Conservation (phyloP, 192 early-diverging fungal genomes). For the Backusella morwellensis region DNA sequence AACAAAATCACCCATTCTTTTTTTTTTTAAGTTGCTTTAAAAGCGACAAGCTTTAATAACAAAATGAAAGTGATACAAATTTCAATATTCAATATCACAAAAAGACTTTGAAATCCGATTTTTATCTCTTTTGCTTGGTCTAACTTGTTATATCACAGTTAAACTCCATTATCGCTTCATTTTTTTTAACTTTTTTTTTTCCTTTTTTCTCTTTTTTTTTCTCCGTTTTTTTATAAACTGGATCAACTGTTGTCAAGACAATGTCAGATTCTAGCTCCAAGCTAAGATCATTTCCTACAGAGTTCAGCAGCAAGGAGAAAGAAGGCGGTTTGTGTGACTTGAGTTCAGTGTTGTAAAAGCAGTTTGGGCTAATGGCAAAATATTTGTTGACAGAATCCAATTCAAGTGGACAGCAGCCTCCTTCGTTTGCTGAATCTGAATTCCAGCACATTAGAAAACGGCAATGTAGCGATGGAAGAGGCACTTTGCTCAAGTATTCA, state of each 20-base stretch:
- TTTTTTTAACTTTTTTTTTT: neutral
- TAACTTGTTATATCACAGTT: neutral
- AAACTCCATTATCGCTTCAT: too few species aligned
- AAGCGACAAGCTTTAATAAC: too few species aligned
- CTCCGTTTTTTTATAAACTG: neutral
- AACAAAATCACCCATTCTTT: too few species aligned
- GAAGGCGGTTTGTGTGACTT: neutral
- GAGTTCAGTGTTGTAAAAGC: too few species aligned
- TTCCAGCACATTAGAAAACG: constrained; percentile 36
- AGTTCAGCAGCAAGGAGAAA: neutral
- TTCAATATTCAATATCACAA: too few species aligned
- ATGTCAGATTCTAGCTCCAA: constrained; percentile 2
- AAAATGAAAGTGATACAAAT: too few species aligned
- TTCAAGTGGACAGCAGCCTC: constrained; percentile 21
- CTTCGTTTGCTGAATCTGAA: constrained; percentile 44
- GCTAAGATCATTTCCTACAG: neutral
- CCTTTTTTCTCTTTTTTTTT: neutral
- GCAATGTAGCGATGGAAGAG: constrained; percentile 21
- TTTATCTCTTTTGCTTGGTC: neutral
- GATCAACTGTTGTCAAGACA: neutral
- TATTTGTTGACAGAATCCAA: neutral
- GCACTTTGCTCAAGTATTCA: constrained; percentile 26
- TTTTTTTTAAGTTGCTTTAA: too few species aligned
- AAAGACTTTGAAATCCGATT: neutral
- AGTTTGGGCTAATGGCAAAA: neutral